A percentile compares a stretch with the other conserved stretches of the same genome.
These are phyloP conservation scores for Pisolithus orientalis DNA, from an alignment of 768 basidiomycete genomes.

Conservation along the genomic window DNA sequence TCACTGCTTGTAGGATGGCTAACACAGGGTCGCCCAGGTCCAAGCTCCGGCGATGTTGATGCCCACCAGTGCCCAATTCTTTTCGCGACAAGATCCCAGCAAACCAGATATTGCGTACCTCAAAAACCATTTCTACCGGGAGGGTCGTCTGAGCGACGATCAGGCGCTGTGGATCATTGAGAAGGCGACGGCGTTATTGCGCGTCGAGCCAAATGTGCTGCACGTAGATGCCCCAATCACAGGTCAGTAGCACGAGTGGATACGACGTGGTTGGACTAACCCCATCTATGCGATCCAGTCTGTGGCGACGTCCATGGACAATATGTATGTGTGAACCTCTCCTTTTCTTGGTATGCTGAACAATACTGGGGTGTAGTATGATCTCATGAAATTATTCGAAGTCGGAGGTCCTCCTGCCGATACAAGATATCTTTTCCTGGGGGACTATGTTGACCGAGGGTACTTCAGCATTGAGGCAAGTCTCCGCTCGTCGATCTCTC, in stretches of 20 bases:
- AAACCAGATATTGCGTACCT: slow-evolving; percentile 95
- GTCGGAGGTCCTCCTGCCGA: slow-evolving; percentile 93
- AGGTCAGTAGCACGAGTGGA: slow-evolving; percentile 39
- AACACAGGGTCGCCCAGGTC: slow-evolving; percentile 46
- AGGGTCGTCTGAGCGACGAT: slow-evolving; percentile 88
- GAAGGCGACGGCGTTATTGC: slow-evolving; percentile 78
- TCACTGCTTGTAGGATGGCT: neutral
- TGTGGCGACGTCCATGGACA: slow-evolving; percentile 99
- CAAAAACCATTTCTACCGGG: slow-evolving; percentile 98
- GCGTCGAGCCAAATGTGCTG: slow-evolving; percentile 82
- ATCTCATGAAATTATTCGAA: slow-evolving; percentile 93
- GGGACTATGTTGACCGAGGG: slow-evolving; percentile 90
- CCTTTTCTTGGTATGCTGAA: slow-evolving; percentile 7
- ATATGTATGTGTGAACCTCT: slow-evolving; percentile 62
- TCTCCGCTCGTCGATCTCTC: neutral
- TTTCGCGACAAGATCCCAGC: slow-evolving; percentile 69
- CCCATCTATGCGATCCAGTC: slow-evolving; percentile 39
- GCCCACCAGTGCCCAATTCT: slow-evolving; percentile 94
- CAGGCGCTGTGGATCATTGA: slow-evolving; percentile 93
- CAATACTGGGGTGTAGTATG: slow-evolving; percentile 48
- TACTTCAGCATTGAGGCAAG: slow-evolving; percentile 89
- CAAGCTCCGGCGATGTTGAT: slow-evolving; percentile 95
- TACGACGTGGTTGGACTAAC: slow-evolving; percentile 3
- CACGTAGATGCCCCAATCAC: slow-evolving; percentile 97
- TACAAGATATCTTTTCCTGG: slow-evolving; percentile 87